Evolutionary conservation across 2,329 filamentous ascomycete genomes (phyloP).

Genomic region (Coccinonectria pachysandricola): DNA sequence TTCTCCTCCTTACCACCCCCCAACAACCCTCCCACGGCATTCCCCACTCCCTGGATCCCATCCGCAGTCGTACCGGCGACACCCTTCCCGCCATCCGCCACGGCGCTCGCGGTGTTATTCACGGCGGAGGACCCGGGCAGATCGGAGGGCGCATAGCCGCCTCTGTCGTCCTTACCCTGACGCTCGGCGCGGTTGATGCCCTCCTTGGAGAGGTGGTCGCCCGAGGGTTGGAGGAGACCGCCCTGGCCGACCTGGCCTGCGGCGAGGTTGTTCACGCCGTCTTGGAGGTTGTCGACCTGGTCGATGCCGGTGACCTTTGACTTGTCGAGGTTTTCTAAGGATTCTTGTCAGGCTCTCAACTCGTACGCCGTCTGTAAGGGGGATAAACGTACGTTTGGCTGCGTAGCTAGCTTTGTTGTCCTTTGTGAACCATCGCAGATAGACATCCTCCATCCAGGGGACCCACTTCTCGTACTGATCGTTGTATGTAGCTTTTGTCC

Average conservation of each 20-base stretch:
- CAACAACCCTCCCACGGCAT: conserved; percentile 24
- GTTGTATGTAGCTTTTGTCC: conserved; percentile 55
- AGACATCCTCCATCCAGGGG: conserved; percentile 66
- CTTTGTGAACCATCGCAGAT: conserved; percentile 62
- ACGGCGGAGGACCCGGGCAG: conserved; percentile 19
- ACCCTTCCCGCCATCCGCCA: conserved; percentile 23
- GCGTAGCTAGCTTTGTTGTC: conserved; percentile 68
- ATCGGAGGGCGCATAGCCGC: conserved; percentile 32
- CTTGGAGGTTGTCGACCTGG: conserved; percentile 59
- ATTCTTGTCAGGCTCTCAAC: too few relatives aligned
- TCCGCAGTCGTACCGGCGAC: conserved; percentile 16
- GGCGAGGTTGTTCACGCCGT: conserved; percentile 53
- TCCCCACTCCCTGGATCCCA: conserved; percentile 21
- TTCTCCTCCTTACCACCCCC: conserved; percentile 15
- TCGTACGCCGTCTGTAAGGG: too few relatives aligned
- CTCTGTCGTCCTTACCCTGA: conserved; percentile 51
- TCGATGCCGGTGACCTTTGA: conserved; percentile 58
- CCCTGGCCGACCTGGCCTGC: conserved; percentile 57
- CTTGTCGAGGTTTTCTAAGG: conserved; percentile 53
- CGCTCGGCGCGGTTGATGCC: conserved; percentile 56
- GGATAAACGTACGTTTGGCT: conserved; percentile 49
- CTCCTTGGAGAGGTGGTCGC: conserved; percentile 52
- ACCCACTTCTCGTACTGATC: conserved; percentile 65
- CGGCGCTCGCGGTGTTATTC: conserved; percentile 16
- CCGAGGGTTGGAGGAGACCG: conserved; percentile 53